Evolutionary conservation across 1,139 yeast genomes (phyloP).

Genomic region (Blastobotrys persicus): DNA sequence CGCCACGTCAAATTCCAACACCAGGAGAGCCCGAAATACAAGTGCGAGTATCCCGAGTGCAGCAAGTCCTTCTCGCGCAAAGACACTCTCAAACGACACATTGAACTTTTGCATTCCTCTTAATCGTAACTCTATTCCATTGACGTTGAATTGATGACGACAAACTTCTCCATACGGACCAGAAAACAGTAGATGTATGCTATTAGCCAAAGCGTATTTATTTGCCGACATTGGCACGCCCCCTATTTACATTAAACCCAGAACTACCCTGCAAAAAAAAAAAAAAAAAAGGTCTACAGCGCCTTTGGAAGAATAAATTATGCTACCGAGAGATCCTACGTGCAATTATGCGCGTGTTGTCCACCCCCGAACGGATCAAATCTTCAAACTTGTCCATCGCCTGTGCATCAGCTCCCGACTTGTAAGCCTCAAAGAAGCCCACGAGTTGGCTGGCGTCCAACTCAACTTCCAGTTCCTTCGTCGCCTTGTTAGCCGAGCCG

Average conservation of each 20-base stretch:
- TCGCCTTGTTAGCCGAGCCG: conserved; percentile 18
- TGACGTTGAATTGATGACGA: background rate
- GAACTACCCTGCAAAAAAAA: no score
- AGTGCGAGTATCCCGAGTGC: conserved; percentile 45
- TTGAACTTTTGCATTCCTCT: conserved; percentile 20
- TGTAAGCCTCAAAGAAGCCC: conserved; percentile 52
- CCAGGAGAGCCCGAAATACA: conserved; percentile 19
- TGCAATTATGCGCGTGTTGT: conserved; percentile 30
- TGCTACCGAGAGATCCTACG: conserved; percentile 11
- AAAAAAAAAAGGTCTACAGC: no score
- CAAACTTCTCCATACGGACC: background rate
- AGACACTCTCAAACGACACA: conserved; percentile 28
- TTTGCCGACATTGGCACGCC: no score
- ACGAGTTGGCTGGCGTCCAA: conserved; percentile 63
- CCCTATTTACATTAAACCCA: no score
- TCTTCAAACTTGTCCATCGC: conserved; percentile 40
- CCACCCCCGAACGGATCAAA: conserved; percentile 34
- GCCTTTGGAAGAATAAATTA: background rate
- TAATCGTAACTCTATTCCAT: background rate
- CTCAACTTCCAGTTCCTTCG: conserved; percentile 51
- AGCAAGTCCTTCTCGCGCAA: conserved; percentile 54
- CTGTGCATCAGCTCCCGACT: conserved; percentile 25
- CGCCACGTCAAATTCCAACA: conserved; percentile 64
- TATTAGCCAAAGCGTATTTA: no score
- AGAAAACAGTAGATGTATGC: no score